Conservation (phyloP, 1,139 yeast genomes). For the Eremothecium cymbalariae region DNA sequence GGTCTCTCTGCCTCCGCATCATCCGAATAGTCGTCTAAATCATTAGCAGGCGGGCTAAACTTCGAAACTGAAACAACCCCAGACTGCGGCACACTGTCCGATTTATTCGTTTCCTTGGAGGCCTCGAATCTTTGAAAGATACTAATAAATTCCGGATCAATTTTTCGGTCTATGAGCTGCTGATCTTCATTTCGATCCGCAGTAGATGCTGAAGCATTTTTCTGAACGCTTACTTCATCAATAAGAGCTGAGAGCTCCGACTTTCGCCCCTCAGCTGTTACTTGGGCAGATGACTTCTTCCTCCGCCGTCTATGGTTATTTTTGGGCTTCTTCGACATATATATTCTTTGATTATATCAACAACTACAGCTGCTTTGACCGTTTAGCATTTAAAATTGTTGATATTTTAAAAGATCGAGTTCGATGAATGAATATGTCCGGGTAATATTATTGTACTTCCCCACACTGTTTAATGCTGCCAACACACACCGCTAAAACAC, state of each 20-base stretch:
- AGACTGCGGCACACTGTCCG: neutral
- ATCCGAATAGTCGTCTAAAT: neutral
- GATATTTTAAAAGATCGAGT: too few relatives aligned
- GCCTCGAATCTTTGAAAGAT: neutral
- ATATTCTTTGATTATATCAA: neutral
- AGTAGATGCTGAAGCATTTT: too few relatives aligned
- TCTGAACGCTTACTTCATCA: too few relatives aligned
- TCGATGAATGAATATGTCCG: too few relatives aligned
- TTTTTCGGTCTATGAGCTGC: neutral
- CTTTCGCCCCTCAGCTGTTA: too few relatives aligned
- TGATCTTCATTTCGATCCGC: too few relatives aligned
- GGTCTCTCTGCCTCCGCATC: conserved; percentile 2
- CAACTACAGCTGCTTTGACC: too few relatives aligned
- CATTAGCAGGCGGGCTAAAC: neutral
- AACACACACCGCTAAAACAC: too few relatives aligned
- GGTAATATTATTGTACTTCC: too few relatives aligned
- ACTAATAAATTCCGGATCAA: neutral
- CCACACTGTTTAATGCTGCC: too few relatives aligned
- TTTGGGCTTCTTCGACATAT: conserved; percentile 10
- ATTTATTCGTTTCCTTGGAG: neutral
- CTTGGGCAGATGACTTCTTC: neutral
- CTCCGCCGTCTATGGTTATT: conserved; percentile 14
- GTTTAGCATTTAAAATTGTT: too few relatives aligned
- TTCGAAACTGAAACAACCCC: neutral
- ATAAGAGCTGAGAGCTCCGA: too few relatives aligned